Conservation (phyloP, 495 filamentous ascomycete genomes). For the Copromyces sp. region DNA sequence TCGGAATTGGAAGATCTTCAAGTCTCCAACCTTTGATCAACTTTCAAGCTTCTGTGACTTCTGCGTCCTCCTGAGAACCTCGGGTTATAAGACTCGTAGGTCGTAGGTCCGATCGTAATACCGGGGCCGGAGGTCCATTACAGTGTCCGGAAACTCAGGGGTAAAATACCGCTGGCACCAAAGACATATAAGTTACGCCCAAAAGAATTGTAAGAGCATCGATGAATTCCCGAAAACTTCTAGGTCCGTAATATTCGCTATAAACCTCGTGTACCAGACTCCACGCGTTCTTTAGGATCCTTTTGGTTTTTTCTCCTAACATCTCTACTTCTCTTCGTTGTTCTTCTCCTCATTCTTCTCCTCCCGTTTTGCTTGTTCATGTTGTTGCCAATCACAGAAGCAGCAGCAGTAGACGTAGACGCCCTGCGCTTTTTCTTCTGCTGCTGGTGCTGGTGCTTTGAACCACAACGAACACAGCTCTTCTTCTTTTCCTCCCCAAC, state of each 20-base stretch:
- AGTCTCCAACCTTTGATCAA: too few relatives aligned
- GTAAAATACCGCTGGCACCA: neutral
- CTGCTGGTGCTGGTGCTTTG: neutral
- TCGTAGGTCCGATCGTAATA: too few relatives aligned
- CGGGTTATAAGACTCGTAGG: too few relatives aligned
- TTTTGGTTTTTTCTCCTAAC: neutral
- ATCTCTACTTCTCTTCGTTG: neutral
- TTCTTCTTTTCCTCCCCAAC: neutral
- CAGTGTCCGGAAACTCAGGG: too few relatives aligned
- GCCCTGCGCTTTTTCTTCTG: neutral
- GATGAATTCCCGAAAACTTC: neutral
- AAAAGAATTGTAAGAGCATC: neutral
- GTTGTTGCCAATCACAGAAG: neutral
- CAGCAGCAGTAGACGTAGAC: neutral
- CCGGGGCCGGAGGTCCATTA: too few relatives aligned
- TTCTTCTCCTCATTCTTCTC: neutral
- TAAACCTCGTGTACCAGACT: neutral
- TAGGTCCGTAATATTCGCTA: neutral
- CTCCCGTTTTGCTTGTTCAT: neutral
- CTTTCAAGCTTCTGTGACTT: too few relatives aligned
- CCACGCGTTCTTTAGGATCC: neutral
- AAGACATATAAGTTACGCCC: neutral
- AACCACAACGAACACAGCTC: neutral
- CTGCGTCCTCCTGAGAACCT: too few relatives aligned
- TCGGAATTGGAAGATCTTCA: too few relatives aligned